Percentiles rank a stretch among this genome's conserved stretches.
Evolutionary conservation across 2,329 filamentous ascomycete species (phyloP).

Genomic region (Aspergillus sp.): DNA sequence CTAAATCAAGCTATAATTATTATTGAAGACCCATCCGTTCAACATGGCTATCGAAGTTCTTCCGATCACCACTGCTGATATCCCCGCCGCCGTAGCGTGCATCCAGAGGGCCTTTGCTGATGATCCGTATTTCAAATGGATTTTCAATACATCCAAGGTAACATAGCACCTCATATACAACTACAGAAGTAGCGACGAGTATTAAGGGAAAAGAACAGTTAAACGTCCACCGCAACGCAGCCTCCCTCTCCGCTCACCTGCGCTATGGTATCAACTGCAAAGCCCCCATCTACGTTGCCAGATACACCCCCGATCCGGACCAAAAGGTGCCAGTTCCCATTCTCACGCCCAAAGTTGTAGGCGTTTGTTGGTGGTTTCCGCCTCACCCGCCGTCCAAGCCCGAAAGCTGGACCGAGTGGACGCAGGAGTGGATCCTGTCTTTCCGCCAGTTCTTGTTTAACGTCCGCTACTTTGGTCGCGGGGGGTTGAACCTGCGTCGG

Average conservation of each 20-base stretch:
- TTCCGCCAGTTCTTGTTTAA: constrained; percentile 61
- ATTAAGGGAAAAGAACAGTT: constrained; percentile 41
- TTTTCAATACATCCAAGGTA: constrained; percentile 53
- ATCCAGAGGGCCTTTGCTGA: constrained; percentile 61
- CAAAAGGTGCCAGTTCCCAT: constrained; percentile 6
- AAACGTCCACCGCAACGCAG: constrained; percentile 53
- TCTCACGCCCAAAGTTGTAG: constrained; percentile 48
- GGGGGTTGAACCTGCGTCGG: constrained; percentile 58
- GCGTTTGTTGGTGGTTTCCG: constrained; percentile 66
- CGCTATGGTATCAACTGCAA: constrained; percentile 60
- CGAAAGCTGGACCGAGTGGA: constrained; percentile 56
- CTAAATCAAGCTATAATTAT: constrained; percentile 2
- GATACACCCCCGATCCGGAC: constrained; percentile 42
- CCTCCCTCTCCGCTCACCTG: constrained; percentile 59
- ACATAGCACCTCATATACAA: constrained; percentile 15
- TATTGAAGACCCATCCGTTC: not conserved
- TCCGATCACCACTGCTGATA: constrained; percentile 52
- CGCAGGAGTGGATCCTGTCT: constrained; percentile 60
- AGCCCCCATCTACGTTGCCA: constrained; percentile 62
- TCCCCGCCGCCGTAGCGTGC: constrained; percentile 57
- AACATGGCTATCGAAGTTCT: constrained; percentile 50
- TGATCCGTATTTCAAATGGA: constrained; percentile 62
- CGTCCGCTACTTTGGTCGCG: constrained; percentile 56
- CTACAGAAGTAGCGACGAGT: not conserved
- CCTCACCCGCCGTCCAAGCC: constrained; percentile 46